phyloP scores from a whole-genome alignment of 371 early-diverging fungal species.

The Rhizopus sp. region DNA sequence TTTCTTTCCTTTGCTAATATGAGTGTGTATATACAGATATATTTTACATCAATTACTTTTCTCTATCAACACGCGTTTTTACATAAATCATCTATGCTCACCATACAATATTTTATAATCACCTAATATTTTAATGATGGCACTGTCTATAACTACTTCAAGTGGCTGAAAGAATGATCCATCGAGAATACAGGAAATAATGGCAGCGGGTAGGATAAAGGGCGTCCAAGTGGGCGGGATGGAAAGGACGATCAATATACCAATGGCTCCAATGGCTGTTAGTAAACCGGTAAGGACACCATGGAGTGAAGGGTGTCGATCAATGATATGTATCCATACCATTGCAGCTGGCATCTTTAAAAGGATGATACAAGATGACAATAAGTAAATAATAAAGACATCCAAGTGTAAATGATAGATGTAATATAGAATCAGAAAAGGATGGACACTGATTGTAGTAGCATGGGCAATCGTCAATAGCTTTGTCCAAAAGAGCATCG shows the following conservation, averaged over 20 bases:
- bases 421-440: slow-evolving; percentile 36
- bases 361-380: slow-evolving; percentile 22
- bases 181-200: slow-evolving; percentile 33
- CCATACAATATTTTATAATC: slow-evolving; percentile 44
- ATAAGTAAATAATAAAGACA: slow-evolving; percentile 22
- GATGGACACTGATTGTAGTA: slow-evolving; percentile 38
- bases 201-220: slow-evolving; percentile 29
- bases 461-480: slow-evolving; percentile 42
- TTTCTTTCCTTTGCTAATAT: slow-evolving; percentile 22
- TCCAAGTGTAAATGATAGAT: slow-evolving; percentile 35
- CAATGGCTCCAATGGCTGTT: slow-evolving; percentile 39
- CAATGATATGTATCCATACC: slow-evolving; percentile 37
- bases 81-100: slow-evolving; percentile 7
- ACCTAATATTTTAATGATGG: slow-evolving; percentile 35
- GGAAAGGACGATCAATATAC: slow-evolving; percentile 33
- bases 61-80: not conserved
- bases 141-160: slow-evolving; percentile 31
- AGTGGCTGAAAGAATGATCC: slow-evolving; percentile 38
- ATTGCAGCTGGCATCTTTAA: slow-evolving; percentile 24
- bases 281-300: slow-evolving; percentile 41
- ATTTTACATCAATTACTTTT: not conserved
- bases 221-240: slow-evolving; percentile 33
- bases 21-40: not conserved
- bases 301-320: slow-evolving; percentile 33
- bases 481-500: slow-evolving; percentile 41